Conservation (phyloP, 495 filamentous ascomycete species). For the Tuber brumale region DNA sequence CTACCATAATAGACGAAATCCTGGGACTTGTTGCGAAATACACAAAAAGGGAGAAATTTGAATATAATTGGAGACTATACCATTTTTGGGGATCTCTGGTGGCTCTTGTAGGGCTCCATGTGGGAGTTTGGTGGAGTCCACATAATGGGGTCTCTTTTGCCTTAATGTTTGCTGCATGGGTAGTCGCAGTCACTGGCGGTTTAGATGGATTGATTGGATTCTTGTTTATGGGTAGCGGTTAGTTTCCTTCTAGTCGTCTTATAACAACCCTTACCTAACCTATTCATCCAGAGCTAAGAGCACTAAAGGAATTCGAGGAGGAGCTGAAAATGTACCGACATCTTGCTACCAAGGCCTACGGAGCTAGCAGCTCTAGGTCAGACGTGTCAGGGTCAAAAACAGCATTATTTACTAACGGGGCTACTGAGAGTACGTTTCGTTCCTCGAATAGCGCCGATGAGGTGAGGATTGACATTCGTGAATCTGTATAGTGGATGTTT, state of each 20-base stretch:
- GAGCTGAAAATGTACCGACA: conserved; percentile 59
- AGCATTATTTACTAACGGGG: background rate
- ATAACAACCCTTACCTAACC: conserved; percentile 14
- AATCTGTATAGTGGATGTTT: background rate
- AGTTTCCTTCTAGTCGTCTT: conserved; percentile 7
- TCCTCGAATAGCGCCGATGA: background rate
- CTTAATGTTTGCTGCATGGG: conserved; percentile 66
- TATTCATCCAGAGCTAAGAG: conserved; percentile 53
- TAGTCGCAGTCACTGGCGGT: conserved; percentile 67
- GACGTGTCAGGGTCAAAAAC: background rate
- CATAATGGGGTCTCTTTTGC: conserved; percentile 71
- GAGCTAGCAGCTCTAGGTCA: background rate
- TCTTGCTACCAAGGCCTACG: conserved; percentile 10
- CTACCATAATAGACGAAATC: conserved; percentile 64
- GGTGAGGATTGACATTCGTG: background rate
- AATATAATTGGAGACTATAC: conserved; percentile 60
- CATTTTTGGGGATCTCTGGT: conserved; percentile 66
- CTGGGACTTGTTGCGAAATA: conserved; percentile 61
- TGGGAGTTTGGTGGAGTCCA: conserved; percentile 80
- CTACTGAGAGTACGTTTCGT: background rate
- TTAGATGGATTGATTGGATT: conserved; percentile 80
- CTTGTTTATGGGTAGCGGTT: conserved; percentile 68
- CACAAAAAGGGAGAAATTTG: conserved; percentile 57
- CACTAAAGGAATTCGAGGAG: conserved; percentile 91
- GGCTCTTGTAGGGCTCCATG: conserved; percentile 61